A percentile compares a stretch with the other conserved stretches of the same genome.
Evolutionary conservation across 2,329 filamentous ascomycete genomes (phyloP).

Genomic region (Fusarium camptoceras): DNA sequence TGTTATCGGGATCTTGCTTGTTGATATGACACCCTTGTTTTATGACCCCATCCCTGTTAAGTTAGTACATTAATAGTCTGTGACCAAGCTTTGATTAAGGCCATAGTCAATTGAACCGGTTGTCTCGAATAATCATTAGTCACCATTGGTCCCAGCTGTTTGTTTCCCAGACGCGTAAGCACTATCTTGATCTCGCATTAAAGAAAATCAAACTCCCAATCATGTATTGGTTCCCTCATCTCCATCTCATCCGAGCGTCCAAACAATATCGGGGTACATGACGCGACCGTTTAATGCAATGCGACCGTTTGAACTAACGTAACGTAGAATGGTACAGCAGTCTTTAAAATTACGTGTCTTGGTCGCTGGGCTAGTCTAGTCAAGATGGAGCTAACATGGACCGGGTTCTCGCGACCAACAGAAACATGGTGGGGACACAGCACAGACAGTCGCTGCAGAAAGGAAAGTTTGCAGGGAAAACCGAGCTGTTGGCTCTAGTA

Average conservation of each 20-base stretch:
- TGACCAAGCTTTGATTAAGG: background rate
- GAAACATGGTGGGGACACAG: background rate
- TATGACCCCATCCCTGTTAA: background rate
- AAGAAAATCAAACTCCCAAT: background rate
- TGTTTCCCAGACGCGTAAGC: background rate
- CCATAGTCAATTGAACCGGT: background rate
- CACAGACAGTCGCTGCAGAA: background rate
- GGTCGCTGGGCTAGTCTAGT: too few relatives aligned
- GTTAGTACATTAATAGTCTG: background rate
- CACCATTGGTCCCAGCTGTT: background rate
- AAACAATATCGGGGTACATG: background rate
- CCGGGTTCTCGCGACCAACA: conserved; percentile 1
- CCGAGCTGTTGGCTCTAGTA: conserved; percentile 27
- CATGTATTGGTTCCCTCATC: background rate
- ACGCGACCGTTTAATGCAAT: conserved; percentile 9
- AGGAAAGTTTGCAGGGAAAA: background rate
- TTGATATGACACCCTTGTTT: background rate
- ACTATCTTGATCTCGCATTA: background rate
- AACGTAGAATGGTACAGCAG: background rate
- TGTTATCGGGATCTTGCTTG: background rate
- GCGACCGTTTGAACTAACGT: background rate
- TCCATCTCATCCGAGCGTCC: background rate
- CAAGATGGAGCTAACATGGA: background rate
- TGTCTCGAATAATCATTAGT: background rate
- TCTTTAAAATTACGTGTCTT: conserved; percentile 3